Percentiles rank a stretch among this genome's conserved stretches.
Conservation (phyloP, 225 moss, liverwort and hornwort genomes). For the Neckera pumila region DNA sequence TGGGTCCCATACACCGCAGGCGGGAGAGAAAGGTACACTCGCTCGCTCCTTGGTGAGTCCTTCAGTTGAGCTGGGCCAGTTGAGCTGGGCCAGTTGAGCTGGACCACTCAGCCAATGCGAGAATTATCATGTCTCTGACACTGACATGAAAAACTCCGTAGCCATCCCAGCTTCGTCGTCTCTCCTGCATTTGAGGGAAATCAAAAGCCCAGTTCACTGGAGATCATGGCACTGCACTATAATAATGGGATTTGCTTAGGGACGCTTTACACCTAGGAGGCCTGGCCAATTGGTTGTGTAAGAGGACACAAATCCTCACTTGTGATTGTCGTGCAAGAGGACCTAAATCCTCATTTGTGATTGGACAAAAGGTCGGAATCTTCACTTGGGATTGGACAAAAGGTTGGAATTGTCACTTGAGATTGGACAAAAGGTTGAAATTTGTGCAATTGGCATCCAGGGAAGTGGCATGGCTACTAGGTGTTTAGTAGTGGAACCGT, state of each 20-base stretch:
- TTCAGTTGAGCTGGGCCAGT: background rate
- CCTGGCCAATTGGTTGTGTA: too few relatives aligned
- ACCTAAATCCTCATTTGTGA: too few relatives aligned
- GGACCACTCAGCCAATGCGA: background rate
- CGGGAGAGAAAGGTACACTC: background rate
- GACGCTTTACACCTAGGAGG: too few relatives aligned
- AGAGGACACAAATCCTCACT: too few relatives aligned
- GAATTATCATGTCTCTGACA: constrained; percentile 7
- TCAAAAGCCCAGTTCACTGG: background rate
- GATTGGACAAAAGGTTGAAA: too few relatives aligned
- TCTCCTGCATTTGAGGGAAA: background rate
- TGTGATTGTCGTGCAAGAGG: too few relatives aligned
- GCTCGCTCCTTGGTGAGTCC: background rate
- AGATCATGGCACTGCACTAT: background rate
- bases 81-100: background rate
- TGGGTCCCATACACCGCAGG: constrained; percentile 14
- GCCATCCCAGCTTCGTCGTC: background rate
- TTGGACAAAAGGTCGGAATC: too few relatives aligned
- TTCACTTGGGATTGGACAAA: too few relatives aligned
- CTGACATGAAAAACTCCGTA: background rate
- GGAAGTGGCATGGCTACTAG: too few relatives aligned
- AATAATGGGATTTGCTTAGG: background rate
- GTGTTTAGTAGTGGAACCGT: too few relatives aligned
- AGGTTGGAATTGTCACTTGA: too few relatives aligned
- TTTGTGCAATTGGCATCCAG: too few relatives aligned